A percentile compares a stretch with the other conserved stretches of the same genome.
Evolutionary conservation across 371 early-diverging fungal genomes (phyloP).

Genomic region (Mortierella sp.): DNA sequence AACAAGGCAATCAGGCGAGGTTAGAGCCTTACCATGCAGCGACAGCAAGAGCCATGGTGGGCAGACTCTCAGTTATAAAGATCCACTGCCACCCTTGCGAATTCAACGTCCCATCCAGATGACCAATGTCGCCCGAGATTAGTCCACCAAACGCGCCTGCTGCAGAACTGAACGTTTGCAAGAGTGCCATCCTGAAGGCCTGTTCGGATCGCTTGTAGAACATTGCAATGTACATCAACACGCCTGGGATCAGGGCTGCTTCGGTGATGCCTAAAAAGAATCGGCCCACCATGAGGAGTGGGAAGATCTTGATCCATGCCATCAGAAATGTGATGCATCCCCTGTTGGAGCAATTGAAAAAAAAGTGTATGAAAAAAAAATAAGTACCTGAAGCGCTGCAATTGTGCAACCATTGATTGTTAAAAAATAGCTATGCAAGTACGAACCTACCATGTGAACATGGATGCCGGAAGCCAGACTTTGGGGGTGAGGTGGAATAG

Average conservation of each 20-base stretch:
- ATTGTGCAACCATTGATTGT: neutral
- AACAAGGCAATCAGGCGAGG: neutral
- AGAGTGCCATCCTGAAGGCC: slow-evolving; percentile 44
- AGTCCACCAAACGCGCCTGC: slow-evolving; percentile 43
- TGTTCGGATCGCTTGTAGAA: slow-evolving; percentile 52
- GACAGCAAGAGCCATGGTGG: slow-evolving; percentile 20
- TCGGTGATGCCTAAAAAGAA: slow-evolving; percentile 42
- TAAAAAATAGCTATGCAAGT: neutral
- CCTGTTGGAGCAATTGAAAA: slow-evolving; percentile 14
- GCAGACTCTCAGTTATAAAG: slow-evolving; percentile 38
- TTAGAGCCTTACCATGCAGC: slow-evolving; percentile 21
- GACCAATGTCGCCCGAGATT: slow-evolving; percentile 29
- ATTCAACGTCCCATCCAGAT: slow-evolving; percentile 27
- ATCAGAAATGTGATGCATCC: slow-evolving; percentile 33
- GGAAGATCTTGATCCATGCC: slow-evolving; percentile 30
- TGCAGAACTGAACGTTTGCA: slow-evolving; percentile 34
- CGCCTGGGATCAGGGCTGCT: slow-evolving; percentile 45
- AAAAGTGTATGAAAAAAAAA: neutral
- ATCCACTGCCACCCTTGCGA: slow-evolving; percentile 52
- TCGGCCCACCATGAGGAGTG: slow-evolving; percentile 14
- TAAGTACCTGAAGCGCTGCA: neutral
- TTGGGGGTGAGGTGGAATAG: slow-evolving; percentile 40
- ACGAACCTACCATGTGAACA: slow-evolving; percentile 37
- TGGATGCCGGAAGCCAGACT: slow-evolving; percentile 45
- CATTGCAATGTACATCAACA: slow-evolving; percentile 46